phyloP scores from a whole-genome alignment of 768 basidiomycete species.

The Boletus tylopilopsis region DNA sequence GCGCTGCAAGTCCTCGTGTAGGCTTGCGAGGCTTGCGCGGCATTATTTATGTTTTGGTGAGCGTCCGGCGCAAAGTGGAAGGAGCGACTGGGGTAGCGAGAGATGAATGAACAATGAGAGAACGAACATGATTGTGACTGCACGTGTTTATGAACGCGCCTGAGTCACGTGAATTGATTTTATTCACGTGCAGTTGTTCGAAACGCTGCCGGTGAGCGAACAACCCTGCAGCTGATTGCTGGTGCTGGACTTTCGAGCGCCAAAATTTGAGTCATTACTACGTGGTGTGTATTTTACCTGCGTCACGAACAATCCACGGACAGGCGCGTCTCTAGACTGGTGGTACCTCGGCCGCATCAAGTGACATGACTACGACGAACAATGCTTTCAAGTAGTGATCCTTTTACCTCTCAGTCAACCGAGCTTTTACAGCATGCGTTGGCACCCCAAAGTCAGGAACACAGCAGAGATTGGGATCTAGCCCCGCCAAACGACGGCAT shows the following conservation, averaged over 20 bases:
- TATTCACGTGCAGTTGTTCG: slow-evolving; percentile 7
- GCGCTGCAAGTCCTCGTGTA: slow-evolving; percentile 1
- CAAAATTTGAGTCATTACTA: neutral
- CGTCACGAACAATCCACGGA: slow-evolving; percentile 31
- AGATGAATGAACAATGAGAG: slow-evolving; percentile 2
- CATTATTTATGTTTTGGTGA: slow-evolving; percentile 13
- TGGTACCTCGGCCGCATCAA: slow-evolving; percentile 10
- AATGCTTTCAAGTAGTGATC: slow-evolving; percentile 37
- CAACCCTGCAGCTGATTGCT: too few species aligned
- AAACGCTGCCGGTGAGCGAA: too few species aligned
- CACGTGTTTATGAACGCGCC: slow-evolving; percentile 26
- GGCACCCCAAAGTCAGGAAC: slow-evolving; percentile 18
- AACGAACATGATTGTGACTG: slow-evolving; percentile 9
- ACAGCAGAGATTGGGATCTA: slow-evolving; percentile 3
- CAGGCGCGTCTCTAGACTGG: slow-evolving; percentile 38
- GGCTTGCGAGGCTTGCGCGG: slow-evolving; percentile 13
- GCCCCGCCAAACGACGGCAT: slow-evolving; percentile 17
- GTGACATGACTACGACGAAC: too few species aligned
- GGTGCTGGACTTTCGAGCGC: slow-evolving; percentile 2
- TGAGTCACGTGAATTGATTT: slow-evolving; percentile 31
- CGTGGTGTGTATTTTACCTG: neutral
- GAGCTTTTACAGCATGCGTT: slow-evolving; percentile 49
- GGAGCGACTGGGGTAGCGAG: slow-evolving; percentile 19
- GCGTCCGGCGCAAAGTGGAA: slow-evolving; percentile 28
- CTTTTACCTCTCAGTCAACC: slow-evolving; percentile 50